These are phyloP conservation scores for Lactuca saligna DNA, from an alignment of 129 eudicot species.

Conservation along the genomic window DNA sequence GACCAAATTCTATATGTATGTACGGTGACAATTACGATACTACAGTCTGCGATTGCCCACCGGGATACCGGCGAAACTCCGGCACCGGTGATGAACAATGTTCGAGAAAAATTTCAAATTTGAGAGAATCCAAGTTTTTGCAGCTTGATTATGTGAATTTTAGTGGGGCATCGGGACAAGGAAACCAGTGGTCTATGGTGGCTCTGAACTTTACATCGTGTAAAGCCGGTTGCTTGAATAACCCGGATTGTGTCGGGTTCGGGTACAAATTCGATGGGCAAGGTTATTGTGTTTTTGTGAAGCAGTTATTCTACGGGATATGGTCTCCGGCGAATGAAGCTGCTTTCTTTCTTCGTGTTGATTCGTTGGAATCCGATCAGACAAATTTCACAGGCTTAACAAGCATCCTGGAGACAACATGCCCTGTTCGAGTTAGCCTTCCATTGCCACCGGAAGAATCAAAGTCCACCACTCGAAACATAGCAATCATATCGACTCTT, in stretches of 20 bases:
- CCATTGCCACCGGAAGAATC: constrained; percentile 74
- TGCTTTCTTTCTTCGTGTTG: constrained; percentile 58
- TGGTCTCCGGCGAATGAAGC: constrained; percentile 78
- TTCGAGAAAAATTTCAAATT: constrained; percentile 20
- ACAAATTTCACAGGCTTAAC: constrained; percentile 67
- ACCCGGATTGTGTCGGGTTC: constrained; percentile 58
- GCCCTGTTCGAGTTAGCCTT: constrained; percentile 65
- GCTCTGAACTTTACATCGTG: constrained; percentile 47
- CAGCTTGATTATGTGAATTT: constrained; percentile 71
- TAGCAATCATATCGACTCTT: constrained; percentile 58
- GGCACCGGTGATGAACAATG: constrained; percentile 30
- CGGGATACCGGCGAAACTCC: constrained; percentile 43
- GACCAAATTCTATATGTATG: constrained; percentile 56
- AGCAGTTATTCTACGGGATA: constrained; percentile 42
- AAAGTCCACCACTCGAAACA: constrained; percentile 59
- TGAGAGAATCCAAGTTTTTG: constrained; percentile 45
- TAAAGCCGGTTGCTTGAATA: constrained; percentile 38
- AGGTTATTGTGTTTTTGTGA: constrained; percentile 53
- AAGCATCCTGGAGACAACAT: constrained; percentile 52
- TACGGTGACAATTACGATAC: constrained; percentile 44
- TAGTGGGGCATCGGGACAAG: constrained; percentile 48
- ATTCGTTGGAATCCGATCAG: constrained; percentile 42
- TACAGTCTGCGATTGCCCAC: constrained; percentile 71
- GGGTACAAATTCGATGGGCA: constrained; percentile 62
- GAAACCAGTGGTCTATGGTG: neutral